Conservation (phyloP, 202 grass and related monocot genomes). For the Schoenoplectus tabernaemontani region DNA sequence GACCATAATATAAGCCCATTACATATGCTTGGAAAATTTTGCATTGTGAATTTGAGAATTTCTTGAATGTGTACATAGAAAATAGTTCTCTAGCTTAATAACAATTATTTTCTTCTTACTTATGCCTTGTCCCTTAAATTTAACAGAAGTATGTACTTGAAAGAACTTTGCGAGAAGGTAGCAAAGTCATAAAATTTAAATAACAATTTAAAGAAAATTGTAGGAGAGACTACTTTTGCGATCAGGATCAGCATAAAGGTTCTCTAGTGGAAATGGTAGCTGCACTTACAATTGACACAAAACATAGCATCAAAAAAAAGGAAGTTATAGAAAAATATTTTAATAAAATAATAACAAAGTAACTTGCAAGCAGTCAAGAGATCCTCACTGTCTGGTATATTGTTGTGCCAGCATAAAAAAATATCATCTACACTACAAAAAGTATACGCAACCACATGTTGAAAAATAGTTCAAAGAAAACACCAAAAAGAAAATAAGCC, state of each 20-base stretch:
- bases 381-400: background rate
- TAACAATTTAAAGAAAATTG: background rate
- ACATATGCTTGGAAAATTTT: conserved; percentile 53
- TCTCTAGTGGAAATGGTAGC: conserved; percentile 83
- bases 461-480: background rate
- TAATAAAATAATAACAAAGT: background rate
- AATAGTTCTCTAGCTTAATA: background rate
- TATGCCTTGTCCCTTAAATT: background rate
- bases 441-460: background rate
- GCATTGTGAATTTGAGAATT: background rate
- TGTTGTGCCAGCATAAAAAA: background rate
- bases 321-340: background rate
- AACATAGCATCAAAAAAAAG: background rate
- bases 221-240: conserved; percentile 44
- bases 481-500: background rate
- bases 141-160: background rate
- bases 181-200: background rate
- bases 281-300: conserved; percentile 26
- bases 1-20: conserved; percentile 77
- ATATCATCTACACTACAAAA: background rate
- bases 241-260: conserved; percentile 80
- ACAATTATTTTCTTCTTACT: background rate
- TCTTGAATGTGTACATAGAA: background rate
- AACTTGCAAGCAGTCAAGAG: background rate
- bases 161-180: background rate